Base-by-base conservation (phyloP, 2,329 filamentous ascomycete species). In the Paraphaeosphaeria minitans region DNA sequence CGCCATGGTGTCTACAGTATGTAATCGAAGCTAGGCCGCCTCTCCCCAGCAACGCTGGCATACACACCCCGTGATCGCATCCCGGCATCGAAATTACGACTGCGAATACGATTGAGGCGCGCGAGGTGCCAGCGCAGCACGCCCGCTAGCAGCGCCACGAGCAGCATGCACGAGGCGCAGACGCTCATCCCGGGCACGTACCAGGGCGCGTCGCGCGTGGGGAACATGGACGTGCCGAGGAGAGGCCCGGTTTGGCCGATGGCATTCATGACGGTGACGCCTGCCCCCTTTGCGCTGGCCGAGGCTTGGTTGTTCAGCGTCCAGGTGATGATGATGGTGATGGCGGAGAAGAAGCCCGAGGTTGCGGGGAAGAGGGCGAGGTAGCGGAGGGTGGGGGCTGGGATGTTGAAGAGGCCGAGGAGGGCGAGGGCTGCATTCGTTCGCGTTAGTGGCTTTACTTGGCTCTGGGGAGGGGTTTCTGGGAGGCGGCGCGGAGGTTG, bases 321-420 rank as follows among this genome's bases (percentile, higher is more conserved):
- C 93, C 93, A 97, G 1, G 91, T 89, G 57, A 97, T 90, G 65
- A 93, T 89, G 33, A 96, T 83, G 0, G 92, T 92, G 57, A 96
- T 90, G 21, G 92, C 89, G 59, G 85, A 88, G 81, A 96, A 96
- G 87, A 96, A 95, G 4, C 93, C 93, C 0, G 87, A 80, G 1
- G 88, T 85, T 1, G 93, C 92, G 0, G 91, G 92, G 73, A 89
- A 96, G 8, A 96, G 83, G 56, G 88, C 90, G 6, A 89, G 67
- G 70, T 97, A 97, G 19, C 92, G 84, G 39, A 85, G 61, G 46
- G 63, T 64, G 1, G 60, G 68, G 49, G 66, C 62, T 0, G 60
- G 33, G 13, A 60, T 68, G 33, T 61, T 42, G 16, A 82, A 71
- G n/a, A 83, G 79, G 13, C 82, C 81, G 8, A 85, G 82, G 21